Base-by-base conservation (phyloP, 352 stramenopile genomes). In the Pythium volutum region DNA sequence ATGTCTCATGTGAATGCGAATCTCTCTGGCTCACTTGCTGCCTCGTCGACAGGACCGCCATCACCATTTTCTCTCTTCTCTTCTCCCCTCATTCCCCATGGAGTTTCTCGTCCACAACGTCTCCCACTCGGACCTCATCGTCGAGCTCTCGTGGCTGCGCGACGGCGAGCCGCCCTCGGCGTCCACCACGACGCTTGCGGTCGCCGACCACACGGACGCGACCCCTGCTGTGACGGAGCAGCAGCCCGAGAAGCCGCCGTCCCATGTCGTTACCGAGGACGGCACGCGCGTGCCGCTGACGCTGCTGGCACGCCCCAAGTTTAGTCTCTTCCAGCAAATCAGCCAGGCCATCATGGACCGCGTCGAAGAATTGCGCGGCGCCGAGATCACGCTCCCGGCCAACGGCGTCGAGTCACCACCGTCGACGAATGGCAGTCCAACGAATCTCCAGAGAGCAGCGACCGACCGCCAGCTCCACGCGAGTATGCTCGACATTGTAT, bases 71-170 rank as follows among this genome's bases (percentile, higher is more conserved):
- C 26, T 22, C 16, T n/a, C 45, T 27, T 9, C 22, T 22, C 34
- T 16, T 25, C 18, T 25, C 20, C 11, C 29, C 23, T 38, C 14
- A 15, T 11, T 16, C 33, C 3, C 0, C 25, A 92, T 98, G 68
- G 96, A 98, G 70, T 91, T 99, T 54, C 77, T 99, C 23, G 89
- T 99, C 62, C 93, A 98, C 81, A 99, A 98, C 76, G 95, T 98
- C 61, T 98, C 91, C 51, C 96, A 99, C 71, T 97, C 93, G 50
- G 96, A 99, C 74, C 68, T 99, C 18, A 82, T 99, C 20, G 75
- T 99, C 22, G 83, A 95, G 77, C 83, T 95, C 62, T 89, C 81
- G 61, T 90, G 85, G 78, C 58, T 89, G 36, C 75, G 73, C n/a
- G 71, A 77, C 26, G 64, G 78, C 26, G 72, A 36, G 27, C 12